Conservation (phyloP, 306 rosid species). For the Neltuma alba region DNA sequence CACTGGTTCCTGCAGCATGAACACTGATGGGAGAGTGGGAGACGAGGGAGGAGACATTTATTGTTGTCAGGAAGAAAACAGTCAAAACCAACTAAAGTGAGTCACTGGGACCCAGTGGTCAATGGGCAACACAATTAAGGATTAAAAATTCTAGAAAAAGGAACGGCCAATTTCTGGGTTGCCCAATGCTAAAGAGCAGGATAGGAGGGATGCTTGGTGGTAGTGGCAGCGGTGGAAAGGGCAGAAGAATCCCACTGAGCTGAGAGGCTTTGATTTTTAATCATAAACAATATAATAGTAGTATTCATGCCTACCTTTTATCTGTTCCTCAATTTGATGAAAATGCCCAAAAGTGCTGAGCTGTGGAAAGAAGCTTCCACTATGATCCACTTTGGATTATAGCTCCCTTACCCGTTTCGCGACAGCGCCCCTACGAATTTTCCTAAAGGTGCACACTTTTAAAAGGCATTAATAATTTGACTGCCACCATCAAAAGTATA, state of each 20-base stretch:
- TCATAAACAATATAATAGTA: conserved; percentile 12
- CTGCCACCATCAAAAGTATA: conserved; percentile 1
- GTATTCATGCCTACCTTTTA: conserved; percentile 27
- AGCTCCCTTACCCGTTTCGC: conserved; percentile 31
- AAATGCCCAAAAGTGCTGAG: conserved; percentile 29
- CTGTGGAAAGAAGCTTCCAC: conserved; percentile 50
- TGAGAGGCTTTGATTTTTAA: conserved; percentile 27
- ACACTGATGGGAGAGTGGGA: conserved; percentile 23
- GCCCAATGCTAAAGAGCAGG: conserved; percentile 46
- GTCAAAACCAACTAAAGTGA: conserved; percentile 25
- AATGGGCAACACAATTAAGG: not conserved
- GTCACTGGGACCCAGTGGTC: conserved; percentile 47
- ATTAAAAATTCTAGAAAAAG: not conserved
- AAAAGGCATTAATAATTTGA: not conserved
- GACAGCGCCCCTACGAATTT: conserved; percentile 42
- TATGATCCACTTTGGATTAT: conserved; percentile 41
- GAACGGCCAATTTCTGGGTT: conserved; percentile 26
- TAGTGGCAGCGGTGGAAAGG: conserved; percentile 52
- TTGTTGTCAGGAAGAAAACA: conserved; percentile 11
- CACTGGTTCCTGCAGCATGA: conserved; percentile 18
- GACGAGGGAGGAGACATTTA: conserved; percentile 27
- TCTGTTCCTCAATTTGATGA: conserved; percentile 28
- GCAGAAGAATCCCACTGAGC: conserved; percentile 78
- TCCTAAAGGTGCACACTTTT: conserved; percentile 25
- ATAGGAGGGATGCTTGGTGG: conserved; percentile 41